phyloP scores from a whole-genome alignment of 495 filamentous ascomycete genomes.

The Aspergillus egyptiacus region DNA sequence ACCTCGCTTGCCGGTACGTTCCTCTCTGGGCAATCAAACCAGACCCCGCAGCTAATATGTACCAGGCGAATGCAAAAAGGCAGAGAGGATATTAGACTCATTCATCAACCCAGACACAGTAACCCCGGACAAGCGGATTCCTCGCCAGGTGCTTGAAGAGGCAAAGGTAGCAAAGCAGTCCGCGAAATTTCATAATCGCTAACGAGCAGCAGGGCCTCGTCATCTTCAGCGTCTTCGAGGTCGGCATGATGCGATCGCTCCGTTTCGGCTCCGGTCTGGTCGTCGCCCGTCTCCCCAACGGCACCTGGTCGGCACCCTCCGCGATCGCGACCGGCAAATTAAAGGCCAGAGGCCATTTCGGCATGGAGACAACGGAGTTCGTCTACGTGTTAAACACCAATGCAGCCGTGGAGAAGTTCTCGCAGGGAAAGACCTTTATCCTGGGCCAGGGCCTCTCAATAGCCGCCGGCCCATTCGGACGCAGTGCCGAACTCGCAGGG shows the following conservation, averaged over 20 bases:
- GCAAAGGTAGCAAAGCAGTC: conserved; percentile 59
- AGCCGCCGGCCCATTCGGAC: conserved; percentile 81
- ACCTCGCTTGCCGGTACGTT: conserved; percentile 2
- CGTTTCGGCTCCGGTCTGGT: conserved; percentile 90
- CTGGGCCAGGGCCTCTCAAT: conserved; percentile 89
- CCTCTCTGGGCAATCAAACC: not conserved
- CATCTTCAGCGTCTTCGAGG: conserved; percentile 84
- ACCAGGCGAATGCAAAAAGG: conserved; percentile 73
- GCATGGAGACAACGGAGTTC: conserved; percentile 92
- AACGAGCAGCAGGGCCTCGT: conserved; percentile 65
- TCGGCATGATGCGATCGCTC: conserved; percentile 79
- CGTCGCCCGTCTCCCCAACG: conserved; percentile 81
- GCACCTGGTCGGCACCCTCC: conserved; percentile 85
- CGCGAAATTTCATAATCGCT: not conserved
- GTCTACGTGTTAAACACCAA: conserved; percentile 93
- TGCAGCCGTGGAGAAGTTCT: conserved; percentile 81
- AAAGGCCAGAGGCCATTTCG: conserved; percentile 87
- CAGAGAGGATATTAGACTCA: conserved; percentile 77
- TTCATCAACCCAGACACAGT: conserved; percentile 81
- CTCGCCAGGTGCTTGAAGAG: conserved; percentile 72
- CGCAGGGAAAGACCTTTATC: conserved; percentile 74
- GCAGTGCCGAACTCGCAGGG: conserved; percentile 86
- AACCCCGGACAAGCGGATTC: conserved; percentile 85
- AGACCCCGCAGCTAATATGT: not conserved
- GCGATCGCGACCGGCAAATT: conserved; percentile 80